These are phyloP conservation scores for Hydrangea macrophylla DNA, from an alignment of 148 eudicot species.

Conservation along the genomic window DNA sequence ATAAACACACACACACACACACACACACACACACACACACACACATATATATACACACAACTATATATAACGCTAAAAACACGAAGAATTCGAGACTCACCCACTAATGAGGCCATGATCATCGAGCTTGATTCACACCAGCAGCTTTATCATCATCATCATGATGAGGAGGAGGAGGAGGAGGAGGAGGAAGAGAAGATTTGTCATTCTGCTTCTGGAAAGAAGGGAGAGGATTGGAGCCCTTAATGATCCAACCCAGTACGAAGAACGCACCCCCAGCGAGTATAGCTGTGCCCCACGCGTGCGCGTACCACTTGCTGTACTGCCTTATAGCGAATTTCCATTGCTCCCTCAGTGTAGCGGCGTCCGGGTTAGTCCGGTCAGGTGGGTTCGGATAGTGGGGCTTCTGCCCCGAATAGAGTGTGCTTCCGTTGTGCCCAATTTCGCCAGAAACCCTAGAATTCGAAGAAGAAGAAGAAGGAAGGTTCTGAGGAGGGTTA, in stretches of 20 bases:
- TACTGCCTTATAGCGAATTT: slow-evolving; percentile 75
- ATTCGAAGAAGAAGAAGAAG: slow-evolving; percentile 1
- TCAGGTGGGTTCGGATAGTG: slow-evolving; percentile 68
- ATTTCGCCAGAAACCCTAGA: slow-evolving; percentile 10
- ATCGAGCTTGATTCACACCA: background rate
- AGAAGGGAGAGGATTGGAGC: slow-evolving; percentile 78
- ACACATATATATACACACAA: background rate
- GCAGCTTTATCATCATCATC: background rate
- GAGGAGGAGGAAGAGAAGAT: background rate
- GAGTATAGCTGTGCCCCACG: slow-evolving; percentile 97
- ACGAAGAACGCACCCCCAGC: slow-evolving; percentile 92
- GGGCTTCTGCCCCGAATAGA: slow-evolving; percentile 27
- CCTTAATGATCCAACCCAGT: slow-evolving; percentile 90
- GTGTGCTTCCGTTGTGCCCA: background rate
- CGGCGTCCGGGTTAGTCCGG: slow-evolving; percentile 35
- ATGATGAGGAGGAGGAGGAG: background rate
- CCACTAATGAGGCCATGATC: background rate
- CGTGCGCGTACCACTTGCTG: slow-evolving; percentile 91
- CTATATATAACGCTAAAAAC: too few relatives aligned
- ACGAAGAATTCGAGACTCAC: background rate
- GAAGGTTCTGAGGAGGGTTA: slow-evolving; percentile 7
- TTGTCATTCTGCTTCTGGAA: slow-evolving; percentile 11
- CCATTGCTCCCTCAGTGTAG: slow-evolving; percentile 84
- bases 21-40: background rate
- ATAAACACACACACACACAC: background rate